phyloP scores from a whole-genome alignment of 2,329 filamentous ascomycete species.

The Alternaria triticimaculans region DNA sequence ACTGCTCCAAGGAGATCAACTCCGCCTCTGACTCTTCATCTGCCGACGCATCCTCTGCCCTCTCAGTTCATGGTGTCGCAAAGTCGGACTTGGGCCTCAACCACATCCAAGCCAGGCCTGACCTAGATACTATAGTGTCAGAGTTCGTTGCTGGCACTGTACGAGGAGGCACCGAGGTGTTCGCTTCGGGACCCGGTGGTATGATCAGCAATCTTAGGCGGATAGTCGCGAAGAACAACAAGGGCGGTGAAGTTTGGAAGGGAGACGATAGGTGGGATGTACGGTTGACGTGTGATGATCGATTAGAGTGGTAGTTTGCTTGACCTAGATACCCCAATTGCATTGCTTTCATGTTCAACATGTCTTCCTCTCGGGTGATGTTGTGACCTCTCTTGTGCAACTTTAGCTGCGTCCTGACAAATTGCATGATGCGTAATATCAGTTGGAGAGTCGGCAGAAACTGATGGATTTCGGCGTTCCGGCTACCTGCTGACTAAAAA shows the following conservation, averaged over 20 bases:
- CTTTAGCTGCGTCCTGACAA: not conserved
- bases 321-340: slow-evolving; percentile 31
- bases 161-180: slow-evolving; percentile 37
- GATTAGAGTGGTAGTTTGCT: slow-evolving; percentile 39
- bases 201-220: slow-evolving; percentile 44
- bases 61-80: slow-evolving; percentile 38
- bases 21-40: slow-evolving; percentile 23
- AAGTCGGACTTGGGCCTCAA: slow-evolving; percentile 36
- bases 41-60: slow-evolving; percentile 29
- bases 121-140: slow-evolving; percentile 25
- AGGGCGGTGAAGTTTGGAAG: slow-evolving; percentile 42
- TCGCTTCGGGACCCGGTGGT: slow-evolving; percentile 40
- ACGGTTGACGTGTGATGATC: slow-evolving; percentile 41
- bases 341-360: not conserved
- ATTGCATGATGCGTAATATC: not conserved
- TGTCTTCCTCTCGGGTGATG: not conserved
- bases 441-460: not conserved
- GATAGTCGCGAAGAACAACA: slow-evolving; percentile 40
- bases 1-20: slow-evolving; percentile 33
- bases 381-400: not conserved
- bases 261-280: slow-evolving; percentile 42
- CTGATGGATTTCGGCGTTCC: slow-evolving; percentile 1
- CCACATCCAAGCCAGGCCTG: slow-evolving; percentile 33
- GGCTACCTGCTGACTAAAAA: slow-evolving; percentile 8
- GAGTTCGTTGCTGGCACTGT: slow-evolving; percentile 34